Base-by-base conservation (phyloP, 352 stramenopile genomes). In the Salisapilia sapeloensis region DNA sequence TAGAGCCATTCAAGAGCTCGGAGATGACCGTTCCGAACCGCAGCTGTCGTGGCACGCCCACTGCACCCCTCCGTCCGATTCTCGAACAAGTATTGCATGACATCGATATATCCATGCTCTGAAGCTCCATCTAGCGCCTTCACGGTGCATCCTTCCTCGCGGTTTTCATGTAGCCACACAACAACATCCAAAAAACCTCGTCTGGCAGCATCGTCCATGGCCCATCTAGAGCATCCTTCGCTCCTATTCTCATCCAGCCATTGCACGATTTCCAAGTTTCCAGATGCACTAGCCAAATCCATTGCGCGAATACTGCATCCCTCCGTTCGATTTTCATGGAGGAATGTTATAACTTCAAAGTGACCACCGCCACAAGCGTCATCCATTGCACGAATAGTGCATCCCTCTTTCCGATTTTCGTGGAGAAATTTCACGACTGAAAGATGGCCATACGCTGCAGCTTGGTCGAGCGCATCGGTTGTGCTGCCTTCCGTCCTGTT, bases 191-290 rank as follows among this genome's bases (percentile, higher is more conserved):
- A 17, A 26, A 50, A 36, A n/a, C 43, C 35, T 2, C 32, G 25
- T 13, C 46, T 39, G 3, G 42, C 43, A 2, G 48, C 44, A 8
- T 49, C 35, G 38, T 56, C 48, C 29, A 56, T 53, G 22, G 48
- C 48, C 30, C 46, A 31, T 11, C 50, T 42, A 1, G 43, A 44
- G 30, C 42, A 52, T 24, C 47, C 47, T 48, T 52, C 42, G 10
- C 42, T 25, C 17, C 47, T 38, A 26, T 53, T 39, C 12, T 18
- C n/a, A n/a, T 56, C 42, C 13, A 56, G 48, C 48, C 48, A 56
- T 27, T 56, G 43, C 2, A 56, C 39, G 28, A 47, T 50, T 23
- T 39, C 43, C 2, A 56, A 17, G 29, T 56, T 34, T 8, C 48
- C 48, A 12, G 33, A 17, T 24, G 37, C 42, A 6, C 42, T 34